Evolutionary conservation across 768 basidiomycete genomes (phyloP).

Genomic region (Phaeotremella skinneri): DNA sequence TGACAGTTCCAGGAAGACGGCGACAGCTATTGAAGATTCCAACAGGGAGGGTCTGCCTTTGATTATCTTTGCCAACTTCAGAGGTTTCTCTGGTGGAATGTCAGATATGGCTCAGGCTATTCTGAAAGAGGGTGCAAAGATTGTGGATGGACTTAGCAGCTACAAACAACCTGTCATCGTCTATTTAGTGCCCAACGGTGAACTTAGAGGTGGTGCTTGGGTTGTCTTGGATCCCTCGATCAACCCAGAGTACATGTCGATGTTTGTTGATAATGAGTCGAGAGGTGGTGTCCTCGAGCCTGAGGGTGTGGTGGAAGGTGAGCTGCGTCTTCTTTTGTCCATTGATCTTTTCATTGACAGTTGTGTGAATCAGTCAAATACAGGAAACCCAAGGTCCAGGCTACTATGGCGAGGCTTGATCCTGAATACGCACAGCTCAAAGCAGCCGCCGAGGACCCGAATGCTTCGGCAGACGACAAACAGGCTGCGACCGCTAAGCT

Average conservation of each 20-base stretch:
- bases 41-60: conserved; percentile 93
- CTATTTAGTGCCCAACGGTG: conserved; percentile 97
- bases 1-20: conserved; percentile 98
- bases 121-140: conserved; percentile 94
- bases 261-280: conserved; percentile 95
- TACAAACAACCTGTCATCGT: conserved; percentile 98
- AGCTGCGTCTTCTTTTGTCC: conserved; percentile 52
- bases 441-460: conserved; percentile 69
- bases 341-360: not conserved
- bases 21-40: conserved; percentile 98
- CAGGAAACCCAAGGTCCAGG: conserved; percentile 86
- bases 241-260: conserved; percentile 96
- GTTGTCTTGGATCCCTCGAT: conserved; percentile 98
- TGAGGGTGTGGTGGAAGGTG: conserved; percentile 96
- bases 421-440: conserved; percentile 75
- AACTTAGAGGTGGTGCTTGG: conserved; percentile 98
- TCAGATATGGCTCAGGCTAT: conserved; percentile 74
- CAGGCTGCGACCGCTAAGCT: conserved; percentile 67
- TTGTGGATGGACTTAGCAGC: conserved; percentile 93
- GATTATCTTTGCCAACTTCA: conserved; percentile 99
- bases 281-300: conserved; percentile 94
- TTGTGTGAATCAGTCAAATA: conserved; percentile 52
- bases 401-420: conserved; percentile 91
- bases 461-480: conserved; percentile 72
- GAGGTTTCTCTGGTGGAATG: conserved; percentile 94